A percentile compares a stretch with the other conserved stretches of the same genome.
Evolutionary conservation across 2,329 filamentous ascomycete species (phyloP).

Genomic region (Fusarium sp.): DNA sequence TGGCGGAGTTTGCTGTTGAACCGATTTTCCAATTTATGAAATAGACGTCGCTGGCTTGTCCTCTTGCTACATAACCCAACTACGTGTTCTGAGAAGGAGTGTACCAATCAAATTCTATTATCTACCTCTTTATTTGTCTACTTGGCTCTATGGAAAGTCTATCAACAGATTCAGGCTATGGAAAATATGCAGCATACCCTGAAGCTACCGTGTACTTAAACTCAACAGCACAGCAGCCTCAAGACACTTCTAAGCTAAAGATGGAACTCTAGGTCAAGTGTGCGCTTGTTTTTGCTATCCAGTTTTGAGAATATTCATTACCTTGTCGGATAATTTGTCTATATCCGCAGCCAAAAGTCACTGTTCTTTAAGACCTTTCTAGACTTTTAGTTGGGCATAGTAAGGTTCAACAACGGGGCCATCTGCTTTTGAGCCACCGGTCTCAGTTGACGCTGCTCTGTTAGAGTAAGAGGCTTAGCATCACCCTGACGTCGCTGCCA

Average conservation of each 20-base stretch:
- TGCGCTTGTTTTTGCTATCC: not conserved
- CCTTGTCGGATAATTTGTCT: not conserved
- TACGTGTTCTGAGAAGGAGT: not conserved
- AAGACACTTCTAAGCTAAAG: not conserved
- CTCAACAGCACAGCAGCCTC: not conserved
- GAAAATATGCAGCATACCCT: not conserved
- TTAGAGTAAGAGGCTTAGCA: slow-evolving; percentile 56
- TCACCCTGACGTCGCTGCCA: slow-evolving; percentile 60
- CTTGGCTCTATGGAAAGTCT: not conserved
- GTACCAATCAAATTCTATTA: not conserved
- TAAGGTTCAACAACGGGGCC: slow-evolving; percentile 52
- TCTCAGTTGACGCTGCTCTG: slow-evolving; percentile 62
- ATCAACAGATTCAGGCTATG: not conserved
- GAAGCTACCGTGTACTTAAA: not conserved
- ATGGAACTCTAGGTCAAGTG: not conserved
- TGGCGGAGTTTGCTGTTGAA: slow-evolving; percentile 2
- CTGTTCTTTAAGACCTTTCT: not conserved
- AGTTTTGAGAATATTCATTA: not conserved
- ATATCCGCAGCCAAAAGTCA: not conserved
- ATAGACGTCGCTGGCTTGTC: not conserved
- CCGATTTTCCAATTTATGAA: not conserved
- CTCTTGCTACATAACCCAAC: not conserved
- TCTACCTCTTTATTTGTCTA: not conserved
- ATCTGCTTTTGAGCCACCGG: slow-evolving; percentile 55
- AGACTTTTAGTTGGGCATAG: slow-evolving; percentile 19